phyloP scores from a whole-genome alignment of 768 basidiomycete species.

The Zangia roseola region DNA sequence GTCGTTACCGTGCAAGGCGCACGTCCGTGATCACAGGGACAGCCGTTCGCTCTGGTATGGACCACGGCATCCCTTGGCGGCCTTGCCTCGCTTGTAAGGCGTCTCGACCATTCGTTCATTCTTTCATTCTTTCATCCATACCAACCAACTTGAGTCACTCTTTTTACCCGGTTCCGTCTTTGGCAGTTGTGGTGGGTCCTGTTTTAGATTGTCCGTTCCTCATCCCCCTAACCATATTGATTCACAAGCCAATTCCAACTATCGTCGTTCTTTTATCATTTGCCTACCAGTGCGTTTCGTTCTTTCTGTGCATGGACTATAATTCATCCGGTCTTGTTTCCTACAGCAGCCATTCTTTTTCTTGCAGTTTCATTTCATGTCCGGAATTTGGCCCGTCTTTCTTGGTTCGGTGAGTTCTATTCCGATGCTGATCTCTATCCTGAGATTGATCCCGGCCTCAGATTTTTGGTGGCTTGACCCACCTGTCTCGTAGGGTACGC shows the following conservation, averaged over 20 bases:
- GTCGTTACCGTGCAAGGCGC: conserved; percentile 3
- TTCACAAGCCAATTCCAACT: conserved; percentile 7
- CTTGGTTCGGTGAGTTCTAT: too few species aligned
- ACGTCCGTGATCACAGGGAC: conserved; percentile 6
- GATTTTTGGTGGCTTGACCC: too few species aligned
- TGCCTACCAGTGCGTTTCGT: too few species aligned
- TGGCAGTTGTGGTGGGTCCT: conserved; percentile 1
- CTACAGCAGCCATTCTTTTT: too few species aligned
- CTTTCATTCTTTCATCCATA: neutral
- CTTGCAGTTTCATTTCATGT: too few species aligned
- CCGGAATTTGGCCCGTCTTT: too few species aligned
- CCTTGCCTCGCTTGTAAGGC: conserved; percentile 2
- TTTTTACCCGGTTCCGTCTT: neutral
- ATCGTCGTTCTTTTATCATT: conserved; percentile 14
- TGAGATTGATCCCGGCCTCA: too few species aligned
- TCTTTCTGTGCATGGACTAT: too few species aligned
- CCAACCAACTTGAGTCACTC: conserved; percentile 17
- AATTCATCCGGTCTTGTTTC: too few species aligned
- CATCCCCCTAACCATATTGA: neutral
- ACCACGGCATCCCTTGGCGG: neutral
- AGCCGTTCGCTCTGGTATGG: neutral
- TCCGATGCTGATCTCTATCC: too few species aligned
- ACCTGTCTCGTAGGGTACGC: too few species aligned
- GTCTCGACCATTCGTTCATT: neutral
- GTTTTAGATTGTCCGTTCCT: neutral